Conservation (phyloP, 148 eudicot genomes). For the Camellia granthamiana region DNA sequence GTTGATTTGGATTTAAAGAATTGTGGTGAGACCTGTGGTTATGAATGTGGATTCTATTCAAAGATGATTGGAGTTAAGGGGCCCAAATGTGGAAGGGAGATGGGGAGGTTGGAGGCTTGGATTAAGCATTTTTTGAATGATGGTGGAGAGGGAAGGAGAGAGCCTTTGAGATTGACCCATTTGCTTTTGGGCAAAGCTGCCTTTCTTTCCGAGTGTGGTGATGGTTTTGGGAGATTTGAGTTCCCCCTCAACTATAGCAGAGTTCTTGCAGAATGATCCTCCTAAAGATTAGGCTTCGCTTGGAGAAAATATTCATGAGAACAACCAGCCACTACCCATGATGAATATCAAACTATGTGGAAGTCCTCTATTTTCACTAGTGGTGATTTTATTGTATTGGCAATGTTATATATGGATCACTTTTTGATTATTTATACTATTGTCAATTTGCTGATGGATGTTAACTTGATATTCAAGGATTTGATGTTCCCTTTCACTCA, state of each 20-base stretch:
- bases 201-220: conserved; percentile 34
- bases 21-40: conserved; percentile 26
- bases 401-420: neutral
- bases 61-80: conserved; percentile 75
- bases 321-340: neutral
- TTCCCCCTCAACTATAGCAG: conserved; percentile 77
- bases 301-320: neutral
- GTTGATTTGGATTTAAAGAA: conserved; percentile 4
- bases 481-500: neutral
- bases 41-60: conserved; percentile 57
- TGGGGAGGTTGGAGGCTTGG: conserved; percentile 75
- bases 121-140: conserved; percentile 45
- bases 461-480: neutral
- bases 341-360: neutral
- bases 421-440: conserved; percentile 1
- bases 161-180: conserved; percentile 72
- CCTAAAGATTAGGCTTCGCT: conserved; percentile 30
- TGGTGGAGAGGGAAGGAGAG: conserved; percentile 31
- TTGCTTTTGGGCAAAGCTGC: conserved; percentile 74
- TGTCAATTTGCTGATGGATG: neutral
- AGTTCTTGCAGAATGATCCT: conserved; percentile 66
- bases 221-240: conserved; percentile 37
- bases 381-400: conserved; percentile 5
- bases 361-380: neutral
- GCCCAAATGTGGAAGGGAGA: conserved; percentile 61